Base-by-base conservation (phyloP, 768 basidiomycete species). In the Suillus clintonianus region DNA sequence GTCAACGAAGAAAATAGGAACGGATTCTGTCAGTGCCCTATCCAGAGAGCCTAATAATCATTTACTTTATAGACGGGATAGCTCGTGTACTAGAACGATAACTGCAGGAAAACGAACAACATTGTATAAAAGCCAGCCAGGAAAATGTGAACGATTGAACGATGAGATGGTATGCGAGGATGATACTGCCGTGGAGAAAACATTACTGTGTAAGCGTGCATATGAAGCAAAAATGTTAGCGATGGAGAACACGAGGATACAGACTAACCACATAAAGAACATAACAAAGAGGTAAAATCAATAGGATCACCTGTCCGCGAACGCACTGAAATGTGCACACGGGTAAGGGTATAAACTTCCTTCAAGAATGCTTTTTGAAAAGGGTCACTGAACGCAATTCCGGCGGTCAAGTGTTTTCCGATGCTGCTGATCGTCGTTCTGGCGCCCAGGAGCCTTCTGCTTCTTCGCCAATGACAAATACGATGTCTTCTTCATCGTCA, bases 401-500 rank as follows among this genome's bases (percentile, higher is more conserved):
- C 11, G 27, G 56, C 10, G 17, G 15, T 57, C 37, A 57, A 30
- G 56, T 57, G 56, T 27, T 41, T 57, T 57, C 37, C 17, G 24
- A 57, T 41, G 39, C 17, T 58, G 24, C n/a, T 57, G 34, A 19
- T 27, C 58, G 14, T 47, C 76, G 76, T 64, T 78, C 72, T 51
- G 74, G 70, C 66, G 75, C 76, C 77, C 77, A 79, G 3, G 72
- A 69, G 41, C 67, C 76, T 58, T 78, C 78, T n/a, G 77, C 77
- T 62, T 81, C 81, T 63, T 80, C 72, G 47, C 83, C 85, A 72
- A 90, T 83, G 43, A 90, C 89, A 66, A 90, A 88, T n/a, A 84
- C 88, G n/a, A 90, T 83, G 45, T 90, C 88, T 37, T 89, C 89
- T n/a, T 90, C 89, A 2, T 88, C 88, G 3, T 89, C 88, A 11